Conservation (phyloP, 2,329 filamentous ascomycete species). For the Fusarium humuli region DNA sequence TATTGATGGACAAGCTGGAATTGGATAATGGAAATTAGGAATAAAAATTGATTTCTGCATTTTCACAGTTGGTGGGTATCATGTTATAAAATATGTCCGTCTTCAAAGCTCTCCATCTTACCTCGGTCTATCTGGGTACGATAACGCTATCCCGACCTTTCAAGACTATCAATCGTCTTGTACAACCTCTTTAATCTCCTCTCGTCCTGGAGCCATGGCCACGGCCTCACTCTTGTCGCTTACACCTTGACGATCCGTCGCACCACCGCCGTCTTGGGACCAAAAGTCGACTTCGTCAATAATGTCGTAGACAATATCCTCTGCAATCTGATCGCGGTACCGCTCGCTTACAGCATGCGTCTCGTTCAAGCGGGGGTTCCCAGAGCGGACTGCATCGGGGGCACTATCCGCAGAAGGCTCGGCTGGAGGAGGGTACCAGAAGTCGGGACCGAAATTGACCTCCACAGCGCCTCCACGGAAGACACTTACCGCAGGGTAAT, state of each 20-base stretch:
- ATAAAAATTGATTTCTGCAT: conserved; percentile 32
- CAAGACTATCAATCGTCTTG: conserved; percentile 65
- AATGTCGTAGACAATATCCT: conserved; percentile 93
- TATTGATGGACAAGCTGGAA: conserved; percentile 23
- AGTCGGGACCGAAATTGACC: conserved; percentile 93
- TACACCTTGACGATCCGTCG: conserved; percentile 59
- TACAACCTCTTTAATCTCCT: conserved; percentile 74
- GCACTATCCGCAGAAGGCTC: conserved; percentile 60
- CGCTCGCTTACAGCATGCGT: conserved; percentile 77
- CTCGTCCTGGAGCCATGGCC: conserved; percentile 59
- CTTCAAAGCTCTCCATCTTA: not conserved
- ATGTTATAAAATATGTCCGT: conserved; percentile 11
- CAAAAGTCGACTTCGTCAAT: conserved; percentile 95
- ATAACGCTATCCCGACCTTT: not conserved
- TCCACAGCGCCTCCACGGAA: conserved; percentile 92
- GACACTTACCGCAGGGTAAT: conserved; percentile 92
- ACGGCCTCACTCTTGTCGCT: conserved; percentile 59
- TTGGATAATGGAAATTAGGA: not conserved
- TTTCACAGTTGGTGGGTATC: conserved; percentile 50
- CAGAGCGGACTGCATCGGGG: conserved; percentile 58
- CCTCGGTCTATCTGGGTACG: not conserved
- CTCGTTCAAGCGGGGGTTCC: conserved; percentile 43
- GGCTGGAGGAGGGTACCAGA: conserved; percentile 85
- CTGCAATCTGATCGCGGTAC: conserved; percentile 92
- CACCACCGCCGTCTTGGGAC: conserved; percentile 73